Conservation (phyloP, 345 rosid genomes). For the Durio zibethinus region DNA sequence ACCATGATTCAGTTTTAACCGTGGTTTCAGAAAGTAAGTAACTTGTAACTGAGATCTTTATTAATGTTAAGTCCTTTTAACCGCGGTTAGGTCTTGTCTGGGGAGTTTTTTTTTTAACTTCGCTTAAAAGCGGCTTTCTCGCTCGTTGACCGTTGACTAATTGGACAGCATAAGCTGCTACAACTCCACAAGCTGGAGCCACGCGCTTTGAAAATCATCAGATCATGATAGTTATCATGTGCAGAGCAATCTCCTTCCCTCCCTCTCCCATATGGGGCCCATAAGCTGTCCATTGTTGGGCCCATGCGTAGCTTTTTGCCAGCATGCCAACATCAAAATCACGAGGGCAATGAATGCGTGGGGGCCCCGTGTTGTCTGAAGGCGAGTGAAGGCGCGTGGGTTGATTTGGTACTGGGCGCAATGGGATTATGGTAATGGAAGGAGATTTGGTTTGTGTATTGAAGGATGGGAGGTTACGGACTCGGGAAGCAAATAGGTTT, state of each 20-base stretch:
- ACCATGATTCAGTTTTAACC: not conserved
- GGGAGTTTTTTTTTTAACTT: not conserved
- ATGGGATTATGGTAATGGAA: not conserved
- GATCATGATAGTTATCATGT: constrained; percentile 31
- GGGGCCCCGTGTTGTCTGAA: not conserved
- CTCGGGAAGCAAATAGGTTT: not conserved
- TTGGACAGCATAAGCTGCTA: not conserved
- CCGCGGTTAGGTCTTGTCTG: constrained; percentile 19
- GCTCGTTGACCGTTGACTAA: constrained; percentile 42
- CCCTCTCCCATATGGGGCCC: not conserved
- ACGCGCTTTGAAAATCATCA: constrained; percentile 37
- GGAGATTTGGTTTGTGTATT: not conserved
- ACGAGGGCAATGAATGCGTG: constrained; percentile 15
- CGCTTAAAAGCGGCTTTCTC: constrained; percentile 46
- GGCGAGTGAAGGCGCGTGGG: not conserved
- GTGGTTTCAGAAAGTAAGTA: not conserved
- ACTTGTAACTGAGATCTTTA: constrained; percentile 13
- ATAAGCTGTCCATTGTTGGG: constrained; percentile 1
- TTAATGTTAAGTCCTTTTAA: not conserved
- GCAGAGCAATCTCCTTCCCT: not conserved
- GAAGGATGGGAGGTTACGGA: not conserved
- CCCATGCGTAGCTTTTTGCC: constrained; percentile 24
- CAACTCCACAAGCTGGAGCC: constrained; percentile 17
- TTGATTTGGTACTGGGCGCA: not conserved
- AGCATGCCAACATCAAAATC: constrained; percentile 30